A percentile compares a stretch with the other conserved stretches of the same genome.
Evolutionary conservation across 768 basidiomycete species (phyloP).

Genomic region (Rhodotorula diobovata): DNA sequence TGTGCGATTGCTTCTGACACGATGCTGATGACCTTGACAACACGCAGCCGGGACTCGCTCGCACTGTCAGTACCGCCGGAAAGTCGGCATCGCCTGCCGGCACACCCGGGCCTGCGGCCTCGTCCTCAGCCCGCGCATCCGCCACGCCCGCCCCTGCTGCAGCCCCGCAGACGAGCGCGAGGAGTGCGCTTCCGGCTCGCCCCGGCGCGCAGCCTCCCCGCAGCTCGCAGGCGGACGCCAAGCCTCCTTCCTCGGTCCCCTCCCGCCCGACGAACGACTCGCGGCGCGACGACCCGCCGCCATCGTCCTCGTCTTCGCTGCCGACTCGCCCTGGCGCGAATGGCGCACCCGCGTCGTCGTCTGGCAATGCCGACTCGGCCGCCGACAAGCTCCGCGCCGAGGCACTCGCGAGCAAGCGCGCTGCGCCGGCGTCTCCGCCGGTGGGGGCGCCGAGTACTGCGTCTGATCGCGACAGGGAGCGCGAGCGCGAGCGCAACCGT

Average conservation of each 20-base stretch:
- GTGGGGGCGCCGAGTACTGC: neutral
- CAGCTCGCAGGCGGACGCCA: slow-evolving; percentile 1
- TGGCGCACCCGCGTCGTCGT: neutral
- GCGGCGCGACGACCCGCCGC: neutral
- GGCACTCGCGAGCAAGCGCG: slow-evolving; percentile 17
- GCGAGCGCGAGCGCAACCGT: neutral
- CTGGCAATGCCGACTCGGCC: slow-evolving; percentile 4
- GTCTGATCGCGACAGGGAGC: too few relatives aligned
- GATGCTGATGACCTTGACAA: too few relatives aligned
- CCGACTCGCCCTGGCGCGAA: neutral
- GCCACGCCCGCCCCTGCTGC: neutral
- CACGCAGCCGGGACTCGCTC: neutral
- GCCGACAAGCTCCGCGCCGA: slow-evolving; percentile 26
- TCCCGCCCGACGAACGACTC: neutral
- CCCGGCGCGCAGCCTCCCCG: neutral
- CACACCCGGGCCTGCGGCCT: neutral
- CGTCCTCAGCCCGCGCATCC: neutral
- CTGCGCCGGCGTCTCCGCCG: neutral
- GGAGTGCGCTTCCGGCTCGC: slow-evolving; percentile 6
- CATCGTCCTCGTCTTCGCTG: neutral
- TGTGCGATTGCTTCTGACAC: neutral
- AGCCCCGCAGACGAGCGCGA: slow-evolving; percentile 16
- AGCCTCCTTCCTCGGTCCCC: neutral
- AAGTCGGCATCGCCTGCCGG: neutral
- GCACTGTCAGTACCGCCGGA: neutral